Base-by-base conservation (phyloP, 768 basidiomycete species). In the Russula dissimulans region DNA sequence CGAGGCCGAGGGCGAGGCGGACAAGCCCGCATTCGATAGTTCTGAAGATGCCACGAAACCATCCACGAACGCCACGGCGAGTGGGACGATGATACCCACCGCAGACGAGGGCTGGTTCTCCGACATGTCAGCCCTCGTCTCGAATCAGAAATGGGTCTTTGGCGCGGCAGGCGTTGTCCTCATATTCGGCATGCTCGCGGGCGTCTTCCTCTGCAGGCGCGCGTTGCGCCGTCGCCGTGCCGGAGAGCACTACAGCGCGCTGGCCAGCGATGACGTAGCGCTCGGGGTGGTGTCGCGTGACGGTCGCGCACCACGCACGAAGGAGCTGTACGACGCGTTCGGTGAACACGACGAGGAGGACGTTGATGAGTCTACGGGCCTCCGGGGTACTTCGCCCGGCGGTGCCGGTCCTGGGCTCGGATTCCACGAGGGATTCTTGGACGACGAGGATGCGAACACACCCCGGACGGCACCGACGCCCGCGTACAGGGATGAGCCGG, bases 291-390 rank as follows among this genome's bases (percentile, higher is more conserved):
- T 97, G 34, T 77, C 80, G 18, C 71, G 77, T 26, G 68, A 74
- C 4, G 72, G 36, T 9, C 22, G 54, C 7, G 75, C 32, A 64
- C 72, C 12, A 66, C 70, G 38, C 64, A 89, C 93, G 52, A 88
- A 88, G 74, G 95, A 97, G 73, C 70, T 99, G 62, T 98, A 97
- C 68, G 94, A 98, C 72, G 95, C 95, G 17, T 98, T 98, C 73
- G 93, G 92, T 39, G 92, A 93, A 68, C 79, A 85, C 31, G 88
- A 91, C 61, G 87, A 86, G 15, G 85, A 88, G 59, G 85, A 88
- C 60, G 84, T 75, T 14, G 82, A 90, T 67, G 93, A 94, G 69
- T 78, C 79, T 63, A 85, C 85, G 0, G 81, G 80, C 34, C 74
- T 95, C 54, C 77, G 78, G 6, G 68, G 71, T 22, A 17, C 73